Evolutionary conservation across 1,139 yeast genomes (phyloP), one percentile per base, ranked within the genome.

Genomic region (Nematodospora anomalae): DNA sequence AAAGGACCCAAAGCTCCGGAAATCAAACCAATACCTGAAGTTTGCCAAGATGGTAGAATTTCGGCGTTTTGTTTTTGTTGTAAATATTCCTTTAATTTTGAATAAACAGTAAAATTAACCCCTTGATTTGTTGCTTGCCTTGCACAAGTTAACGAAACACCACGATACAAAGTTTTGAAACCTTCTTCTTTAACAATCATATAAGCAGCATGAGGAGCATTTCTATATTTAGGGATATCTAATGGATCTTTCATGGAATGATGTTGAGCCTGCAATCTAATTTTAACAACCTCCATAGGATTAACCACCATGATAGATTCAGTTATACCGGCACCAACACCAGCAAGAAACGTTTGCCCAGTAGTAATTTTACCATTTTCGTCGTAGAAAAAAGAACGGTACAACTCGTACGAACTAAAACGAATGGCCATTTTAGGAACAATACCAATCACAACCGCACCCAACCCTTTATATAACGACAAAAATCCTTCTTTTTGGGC

Each of bases 71-170:
- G 90, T 51, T 81, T 76, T 25, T 74, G 78, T 58, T 79, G 85
- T 52, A 89, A 75, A 50, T 62, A 70, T 53, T 82, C 83, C 62
- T 83, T 88, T 50, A 90, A 67, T 61, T 85, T 84, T 18, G 96
- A 86, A 70, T 90, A 92, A 18, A 89, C 96, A 6, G 97, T 90
- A 66, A 92, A 92, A 67, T 92, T 92, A 36, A 95, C 97, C 71
- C 97, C 98, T 67, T 92, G 98, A 72, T 92, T 92, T 43, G 96
- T 84, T 24, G 97, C 97, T 64, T 92, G 98, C 70, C 98, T 83
- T 16, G 96, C 96, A 33, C 97, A 96, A 23, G 98, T 92, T 55
- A 92, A 77, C 2, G 94, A 79, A 27, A 92, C 97, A 60, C 98
- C 98, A 60, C 97, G 77, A 73, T 92, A 92, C 44, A 92, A 69